Conservation (phyloP, 2,329 filamentous ascomycete species). For the Mariannaea elegans region DNA sequence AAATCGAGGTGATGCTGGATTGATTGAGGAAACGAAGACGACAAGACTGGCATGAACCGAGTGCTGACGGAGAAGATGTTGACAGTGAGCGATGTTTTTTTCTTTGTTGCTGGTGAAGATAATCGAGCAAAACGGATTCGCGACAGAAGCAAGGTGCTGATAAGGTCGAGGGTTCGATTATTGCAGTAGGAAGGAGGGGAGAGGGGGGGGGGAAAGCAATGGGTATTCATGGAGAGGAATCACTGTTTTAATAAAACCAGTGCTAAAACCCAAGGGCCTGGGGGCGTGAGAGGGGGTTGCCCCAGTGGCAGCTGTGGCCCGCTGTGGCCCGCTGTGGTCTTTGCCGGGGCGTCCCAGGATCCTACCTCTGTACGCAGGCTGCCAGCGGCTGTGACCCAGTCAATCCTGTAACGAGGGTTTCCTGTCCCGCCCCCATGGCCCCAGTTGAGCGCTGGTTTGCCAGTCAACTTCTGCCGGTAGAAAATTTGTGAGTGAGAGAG, state of each 20-base stretch:
- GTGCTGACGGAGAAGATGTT: constrained; percentile 18
- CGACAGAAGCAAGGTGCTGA: constrained; percentile 25
- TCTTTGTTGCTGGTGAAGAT: constrained; percentile 23
- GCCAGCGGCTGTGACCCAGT: constrained; percentile 18
- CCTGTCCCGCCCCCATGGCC: constrained; percentile 22
- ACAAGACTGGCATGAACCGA: constrained; percentile 39
- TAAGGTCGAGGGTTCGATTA: constrained; percentile 34
- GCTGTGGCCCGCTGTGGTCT: constrained; percentile 15
- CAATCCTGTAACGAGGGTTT: constrained; percentile 34
- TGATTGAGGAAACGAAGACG: constrained; percentile 33
- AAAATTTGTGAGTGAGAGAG: constrained; percentile 8
- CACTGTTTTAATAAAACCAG: constrained; percentile 44
- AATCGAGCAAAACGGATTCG: constrained; percentile 21
- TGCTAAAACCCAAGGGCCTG: constrained; percentile 38
- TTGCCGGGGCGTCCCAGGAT: constrained; percentile 12
- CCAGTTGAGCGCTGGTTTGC: not conserved
- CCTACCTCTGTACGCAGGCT: not conserved
- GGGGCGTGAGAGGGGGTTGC: constrained; percentile 25
- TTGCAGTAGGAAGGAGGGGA: constrained; percentile 39
- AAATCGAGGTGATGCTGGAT: constrained; percentile 28
- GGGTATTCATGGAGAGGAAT: constrained; percentile 41
- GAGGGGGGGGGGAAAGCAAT: constrained; percentile 34
- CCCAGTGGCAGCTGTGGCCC: constrained; percentile 19
- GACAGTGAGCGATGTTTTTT: constrained; percentile 4
- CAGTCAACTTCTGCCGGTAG: constrained; percentile 7